phyloP scores from a whole-genome alignment of 1,284 basidiomycete genomes.

The Austroboletus olivaceoglutinosus region DNA sequence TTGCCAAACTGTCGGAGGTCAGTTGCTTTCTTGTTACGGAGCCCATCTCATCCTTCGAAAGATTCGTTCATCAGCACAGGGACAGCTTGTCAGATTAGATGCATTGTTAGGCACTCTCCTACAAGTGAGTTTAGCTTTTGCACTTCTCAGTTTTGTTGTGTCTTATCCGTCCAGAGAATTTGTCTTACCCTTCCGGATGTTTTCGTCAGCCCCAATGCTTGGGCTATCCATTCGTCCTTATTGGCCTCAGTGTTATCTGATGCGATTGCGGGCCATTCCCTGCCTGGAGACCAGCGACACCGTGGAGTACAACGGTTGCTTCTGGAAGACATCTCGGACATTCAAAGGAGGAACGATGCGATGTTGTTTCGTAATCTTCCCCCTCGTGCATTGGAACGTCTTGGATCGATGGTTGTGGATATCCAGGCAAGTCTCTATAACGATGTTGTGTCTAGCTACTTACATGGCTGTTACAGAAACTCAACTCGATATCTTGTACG shows the following conservation, averaged over 20 bases:
- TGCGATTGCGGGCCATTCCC: conserved; percentile 31
- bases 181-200: conserved; percentile 67
- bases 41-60: conserved; percentile 24
- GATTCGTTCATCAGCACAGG: conserved; percentile 54
- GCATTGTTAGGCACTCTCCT: conserved; percentile 52
- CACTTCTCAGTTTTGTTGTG: not conserved
- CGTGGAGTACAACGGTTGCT: conserved; percentile 47
- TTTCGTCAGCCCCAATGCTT: conserved; percentile 71
- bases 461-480: conserved; percentile 46
- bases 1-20: conserved; percentile 71
- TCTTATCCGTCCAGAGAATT: conserved; percentile 46
- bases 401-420: conserved; percentile 68
- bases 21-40: conserved; percentile 1
- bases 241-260: conserved; percentile 47
- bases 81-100: conserved; percentile 58
- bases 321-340: conserved; percentile 50
- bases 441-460: not conserved
- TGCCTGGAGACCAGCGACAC: conserved; percentile 34
- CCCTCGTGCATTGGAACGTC: conserved; percentile 52
- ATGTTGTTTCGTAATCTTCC: conserved; percentile 72
- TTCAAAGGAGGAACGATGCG: conserved; percentile 71
- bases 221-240: conserved; percentile 51
- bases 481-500: conserved; percentile 76
- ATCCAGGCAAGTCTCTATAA: conserved; percentile 53
- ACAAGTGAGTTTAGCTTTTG: conserved; percentile 44